Conservation (phyloP, 192 early-diverging fungal genomes). For the Backusella liffmaniae region DNA sequence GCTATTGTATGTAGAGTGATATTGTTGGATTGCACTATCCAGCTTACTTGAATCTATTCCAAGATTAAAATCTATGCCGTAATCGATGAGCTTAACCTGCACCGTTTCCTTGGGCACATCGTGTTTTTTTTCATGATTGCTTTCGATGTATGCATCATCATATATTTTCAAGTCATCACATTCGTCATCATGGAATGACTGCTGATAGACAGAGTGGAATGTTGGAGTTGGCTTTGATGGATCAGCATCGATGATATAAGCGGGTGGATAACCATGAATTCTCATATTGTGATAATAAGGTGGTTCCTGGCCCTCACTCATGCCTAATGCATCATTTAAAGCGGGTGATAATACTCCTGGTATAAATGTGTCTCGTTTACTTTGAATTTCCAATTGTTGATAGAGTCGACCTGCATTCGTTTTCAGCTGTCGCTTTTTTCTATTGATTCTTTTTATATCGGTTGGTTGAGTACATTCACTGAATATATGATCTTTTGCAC, state of each 20-base stretch:
- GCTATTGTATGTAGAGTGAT: background rate
- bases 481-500: background rate
- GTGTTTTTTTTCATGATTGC: background rate
- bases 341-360: background rate
- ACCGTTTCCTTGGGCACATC: background rate
- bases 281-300: background rate
- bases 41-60: background rate
- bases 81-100: background rate
- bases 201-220: background rate
- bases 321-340: background rate
- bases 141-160: background rate
- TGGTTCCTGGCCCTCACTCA: background rate
- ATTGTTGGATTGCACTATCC: background rate
- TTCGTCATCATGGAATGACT: background rate
- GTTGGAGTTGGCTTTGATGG: background rate
- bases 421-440: background rate
- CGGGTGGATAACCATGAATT: background rate
- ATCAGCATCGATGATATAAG: background rate
- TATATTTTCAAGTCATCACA: background rate
- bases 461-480: background rate
- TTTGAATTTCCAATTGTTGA: background rate
- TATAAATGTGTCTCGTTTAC: background rate
- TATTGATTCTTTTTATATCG: background rate
- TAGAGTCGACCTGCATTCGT: background rate
- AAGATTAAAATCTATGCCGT: background rate